Conservation (phyloP, 2,329 filamentous ascomycete species). For the Mycocentrospora acerina region DNA sequence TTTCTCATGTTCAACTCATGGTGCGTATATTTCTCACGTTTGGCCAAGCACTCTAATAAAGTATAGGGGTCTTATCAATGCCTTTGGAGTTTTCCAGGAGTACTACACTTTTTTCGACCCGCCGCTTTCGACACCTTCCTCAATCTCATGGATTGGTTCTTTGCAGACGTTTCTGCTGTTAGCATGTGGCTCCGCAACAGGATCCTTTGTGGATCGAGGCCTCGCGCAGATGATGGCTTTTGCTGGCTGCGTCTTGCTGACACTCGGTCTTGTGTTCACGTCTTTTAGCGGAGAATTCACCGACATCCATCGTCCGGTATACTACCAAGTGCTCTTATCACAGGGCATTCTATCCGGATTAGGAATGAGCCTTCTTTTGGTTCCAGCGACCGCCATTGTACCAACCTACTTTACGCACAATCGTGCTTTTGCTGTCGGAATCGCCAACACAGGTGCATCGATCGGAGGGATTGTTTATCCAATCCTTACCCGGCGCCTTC, state of each 20-base stretch:
- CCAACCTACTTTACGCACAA: conserved; percentile 50
- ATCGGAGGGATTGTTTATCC: conserved; percentile 51
- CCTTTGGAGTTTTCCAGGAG: conserved; percentile 31
- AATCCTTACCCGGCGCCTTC: conserved; percentile 55
- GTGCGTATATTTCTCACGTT: conserved; percentile 1
- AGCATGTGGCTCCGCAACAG: conserved; percentile 12
- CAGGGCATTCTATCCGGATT: conserved; percentile 20
- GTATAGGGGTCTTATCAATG: conserved; percentile 15
- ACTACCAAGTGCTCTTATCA: conserved; percentile 46
- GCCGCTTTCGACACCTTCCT: conserved; percentile 32
- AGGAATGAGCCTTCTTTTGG: conserved; percentile 16
- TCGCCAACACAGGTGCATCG: conserved; percentile 48
- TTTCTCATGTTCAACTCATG: conserved; percentile 19
- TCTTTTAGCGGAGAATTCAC: conserved; percentile 46
- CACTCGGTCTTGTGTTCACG: conserved; percentile 52
- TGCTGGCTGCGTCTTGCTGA: conserved; percentile 41
- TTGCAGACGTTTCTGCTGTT: conserved; percentile 25
- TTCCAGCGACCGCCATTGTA: conserved; percentile 14
- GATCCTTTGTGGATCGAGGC: conserved; percentile 15
- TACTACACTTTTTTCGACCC: conserved; percentile 24
- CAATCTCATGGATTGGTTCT: conserved; percentile 53
- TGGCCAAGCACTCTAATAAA: background rate
- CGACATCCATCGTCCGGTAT: conserved; percentile 19
- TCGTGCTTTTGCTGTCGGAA: conserved; percentile 53
- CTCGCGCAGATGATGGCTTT: conserved; percentile 9